Evolutionary conservation across 352 stramenopile species (phyloP), one percentile per base, ranked within the genome.

Genomic region (Elongisporangium anandrum): DNA sequence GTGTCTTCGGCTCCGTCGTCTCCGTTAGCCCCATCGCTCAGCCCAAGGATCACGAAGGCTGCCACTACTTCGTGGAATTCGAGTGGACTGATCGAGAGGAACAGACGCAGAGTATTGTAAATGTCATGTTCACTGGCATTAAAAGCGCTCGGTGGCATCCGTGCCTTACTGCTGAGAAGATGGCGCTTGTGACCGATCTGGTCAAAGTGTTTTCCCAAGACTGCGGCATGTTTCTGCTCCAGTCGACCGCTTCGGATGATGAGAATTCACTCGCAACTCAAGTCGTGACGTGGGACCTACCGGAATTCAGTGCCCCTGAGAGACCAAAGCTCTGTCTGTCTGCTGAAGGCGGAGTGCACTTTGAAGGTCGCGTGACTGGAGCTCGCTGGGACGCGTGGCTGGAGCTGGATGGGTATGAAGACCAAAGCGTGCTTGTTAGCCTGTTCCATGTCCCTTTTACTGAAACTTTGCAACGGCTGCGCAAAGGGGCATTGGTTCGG

Each of bases 11-110:
- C 8, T 64, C 69, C 7, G 67, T 92, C 41, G 56, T 59, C 15
- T 72, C 65, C 22, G 66, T 92, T 23, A 90, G 80, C 57, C 79
- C 83, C 0, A 72, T 90, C 21, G 73, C 81, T 5, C 63, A 66
- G 15, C 75, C 85, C 57, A 63, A 73, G 16, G 65, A 79, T 41
- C 23, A 39, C 12, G 56, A 49, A 0, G 78, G 55, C 22, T 75
- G 69, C 20, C 79, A 92, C 58, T 92, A 82, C 39, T 90, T 92
- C 52, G 65, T 82, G 2, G 80, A 92, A 55, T 66, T 92, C 13
- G 80, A 88, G 24, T 20, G 60, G 9, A 57, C n/a, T 9, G 52
- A 39, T 12, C 21, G 13, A 45, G 39, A 17, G 9, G 53, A 47
- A 15, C 29, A 24, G n/a, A 67, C 50, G 4, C 63, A 73, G 60